Evolutionary conservation across 1,284 basidiomycete species (phyloP).

Genomic region (Boletellus dicymbophilus): DNA sequence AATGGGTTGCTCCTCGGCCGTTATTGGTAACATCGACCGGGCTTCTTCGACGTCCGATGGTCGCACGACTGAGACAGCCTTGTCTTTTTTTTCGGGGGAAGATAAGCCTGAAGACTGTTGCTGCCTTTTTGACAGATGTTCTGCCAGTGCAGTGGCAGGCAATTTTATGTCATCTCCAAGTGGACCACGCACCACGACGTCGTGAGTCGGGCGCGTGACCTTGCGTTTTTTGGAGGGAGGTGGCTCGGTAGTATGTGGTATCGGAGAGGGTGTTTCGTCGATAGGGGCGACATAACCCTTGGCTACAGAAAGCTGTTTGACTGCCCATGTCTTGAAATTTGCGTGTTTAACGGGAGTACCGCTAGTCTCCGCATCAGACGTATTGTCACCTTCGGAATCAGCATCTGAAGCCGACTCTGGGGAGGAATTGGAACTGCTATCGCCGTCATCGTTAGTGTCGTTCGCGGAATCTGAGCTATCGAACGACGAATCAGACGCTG

Average conservation of each 20-base stretch:
- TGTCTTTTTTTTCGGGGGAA: constrained; percentile 22
- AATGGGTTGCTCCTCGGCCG: constrained; percentile 93
- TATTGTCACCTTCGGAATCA: constrained; percentile 11
- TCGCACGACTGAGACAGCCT: constrained; percentile 67
- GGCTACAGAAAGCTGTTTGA: constrained; percentile 65
- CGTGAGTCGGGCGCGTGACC: constrained; percentile 29
- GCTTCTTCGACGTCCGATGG: constrained; percentile 77
- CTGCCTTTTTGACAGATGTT: constrained; percentile 39
- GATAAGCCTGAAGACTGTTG: constrained; percentile 26
- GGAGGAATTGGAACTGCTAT: constrained; percentile 7
- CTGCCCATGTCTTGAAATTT: constrained; percentile 86
- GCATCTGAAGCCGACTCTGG: constrained; percentile 9
- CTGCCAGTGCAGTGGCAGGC: constrained; percentile 62
- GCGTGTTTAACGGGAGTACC: constrained; percentile 36
- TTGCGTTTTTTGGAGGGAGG: constrained; percentile 47
- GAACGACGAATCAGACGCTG: constrained; percentile 64
- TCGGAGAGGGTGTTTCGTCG: constrained; percentile 5
- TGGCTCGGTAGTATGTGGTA: constrained; percentile 23
- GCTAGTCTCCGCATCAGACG: constrained; percentile 10
- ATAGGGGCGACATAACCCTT: constrained; percentile 46
- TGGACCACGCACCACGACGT: constrained; percentile 58
- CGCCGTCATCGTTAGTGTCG: constrained; percentile 45
- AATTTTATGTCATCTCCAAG: constrained; percentile 66
- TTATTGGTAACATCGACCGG: constrained; percentile 84
- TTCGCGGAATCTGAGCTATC: constrained; percentile 76